Percentiles rank a stretch among this genome's conserved stretches.
These are phyloP conservation scores for Neofusicoccum ribis DNA, from an alignment of 2,329 filamentous ascomycete genomes.

Conservation along the genomic window DNA sequence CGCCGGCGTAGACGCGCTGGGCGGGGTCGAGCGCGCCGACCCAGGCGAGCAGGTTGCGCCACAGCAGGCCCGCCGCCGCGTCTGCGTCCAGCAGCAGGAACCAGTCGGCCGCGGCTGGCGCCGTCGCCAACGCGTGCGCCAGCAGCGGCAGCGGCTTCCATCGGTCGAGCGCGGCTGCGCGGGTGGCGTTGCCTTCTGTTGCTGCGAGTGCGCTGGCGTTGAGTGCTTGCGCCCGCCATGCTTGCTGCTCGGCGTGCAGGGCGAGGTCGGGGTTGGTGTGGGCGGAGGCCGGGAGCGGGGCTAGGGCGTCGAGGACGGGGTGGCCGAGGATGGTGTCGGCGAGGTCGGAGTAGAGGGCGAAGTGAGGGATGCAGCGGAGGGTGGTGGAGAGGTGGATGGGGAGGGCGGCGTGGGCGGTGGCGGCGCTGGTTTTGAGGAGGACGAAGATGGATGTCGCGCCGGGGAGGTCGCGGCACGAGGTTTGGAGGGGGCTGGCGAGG, in stretches of 20 bases:
- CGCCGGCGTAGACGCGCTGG: conserved; percentile 46
- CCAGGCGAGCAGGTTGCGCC: conserved; percentile 44
- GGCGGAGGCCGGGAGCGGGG: conserved; percentile 36
- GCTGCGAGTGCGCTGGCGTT: conserved; percentile 24
- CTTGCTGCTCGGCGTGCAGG: conserved; percentile 50
- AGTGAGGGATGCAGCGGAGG: conserved; percentile 33
- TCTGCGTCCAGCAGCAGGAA: conserved; percentile 37
- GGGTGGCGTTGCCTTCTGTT: no score
- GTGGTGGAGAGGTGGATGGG: conserved; percentile 45
- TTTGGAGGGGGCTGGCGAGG: conserved; percentile 27
- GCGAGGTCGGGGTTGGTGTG: no score
- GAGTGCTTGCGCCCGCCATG: conserved; percentile 44
- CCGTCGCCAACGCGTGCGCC: conserved; percentile 34
- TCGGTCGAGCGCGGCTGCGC: no score
- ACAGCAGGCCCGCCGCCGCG: conserved; percentile 37
- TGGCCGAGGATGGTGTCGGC: conserved; percentile 45
- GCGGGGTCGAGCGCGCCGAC: conserved; percentile 39
- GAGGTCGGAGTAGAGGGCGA: conserved; percentile 41
- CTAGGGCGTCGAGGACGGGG: conserved; percentile 51
- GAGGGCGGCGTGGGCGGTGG: conserved; percentile 58
- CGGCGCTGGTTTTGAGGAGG: conserved; percentile 60
- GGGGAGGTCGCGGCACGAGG: conserved; percentile 31
- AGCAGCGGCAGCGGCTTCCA: conserved; percentile 32
- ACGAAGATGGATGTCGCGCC: conserved; percentile 56
- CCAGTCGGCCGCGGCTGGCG: conserved; percentile 53